Base-by-base conservation (phyloP, 768 basidiomycete genomes). In the Exidia glandulosa region DNA sequence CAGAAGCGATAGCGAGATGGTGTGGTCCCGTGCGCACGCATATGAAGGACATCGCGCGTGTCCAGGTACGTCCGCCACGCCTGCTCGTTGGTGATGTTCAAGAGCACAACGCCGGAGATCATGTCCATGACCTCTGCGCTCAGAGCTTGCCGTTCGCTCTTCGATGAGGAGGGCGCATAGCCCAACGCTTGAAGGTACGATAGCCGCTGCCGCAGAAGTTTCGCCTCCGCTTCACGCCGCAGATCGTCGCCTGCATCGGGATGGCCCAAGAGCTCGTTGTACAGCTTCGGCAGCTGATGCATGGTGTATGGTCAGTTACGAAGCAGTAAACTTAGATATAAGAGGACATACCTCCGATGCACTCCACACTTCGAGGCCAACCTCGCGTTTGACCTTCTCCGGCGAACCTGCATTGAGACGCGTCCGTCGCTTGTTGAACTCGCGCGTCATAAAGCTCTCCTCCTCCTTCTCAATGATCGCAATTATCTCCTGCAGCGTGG, bases 11-110 rank as follows among this genome's bases (percentile, higher is more conserved):
- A 36, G 27, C 30, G 19, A 47, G 57, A 60, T 25, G 33, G 33
- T 19, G 41, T 37, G 19, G 16, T 50, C n/a, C n/a, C n/a, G n/a
- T 27, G 70, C 82, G 66, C 67, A 91, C 92, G 80, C 7, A 90
- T 75, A 4, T 77, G 76, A 30, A 82, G 83, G 37, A 74, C 78
- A 68, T 98, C 86, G 59, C 75, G 81, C 62, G 82, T 79, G 66
- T 98, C 91, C 48, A 97, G 75, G 62, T 79, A 83, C 3, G 88
- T 70, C 30, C 73, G 77, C 95, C 96, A 99, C 0, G 89, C 92
- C 29, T 86, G 69, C 66, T 90, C 86, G 65, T 96, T 87, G 0
- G 84, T 81, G 9, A 94, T 80, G 16, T 78, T 76, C 23, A 99
- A 75, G 5, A 95, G 72, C 2, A 96, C 80, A 32, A 84, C 81